Evolutionary conservation across 768 basidiomycete genomes (phyloP), one percentile per base, ranked within the genome.

Genomic region (Panaeolus cyanescens): DNA sequence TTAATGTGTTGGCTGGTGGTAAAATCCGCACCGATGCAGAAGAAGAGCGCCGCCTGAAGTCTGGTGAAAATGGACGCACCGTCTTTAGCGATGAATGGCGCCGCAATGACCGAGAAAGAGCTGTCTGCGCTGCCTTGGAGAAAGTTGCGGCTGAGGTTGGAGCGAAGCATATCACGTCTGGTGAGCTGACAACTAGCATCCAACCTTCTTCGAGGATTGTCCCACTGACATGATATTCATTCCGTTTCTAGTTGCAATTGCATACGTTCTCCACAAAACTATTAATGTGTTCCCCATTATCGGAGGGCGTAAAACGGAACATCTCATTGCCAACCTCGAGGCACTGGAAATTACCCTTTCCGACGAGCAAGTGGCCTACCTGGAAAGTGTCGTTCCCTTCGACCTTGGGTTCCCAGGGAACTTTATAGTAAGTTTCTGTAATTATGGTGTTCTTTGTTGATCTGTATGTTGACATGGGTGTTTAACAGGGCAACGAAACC

Each of bases 11-110:
- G 10, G 72, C 65, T 5, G 70, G 61, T 8, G 74, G 75, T 64
- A 86, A 85, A 61, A 75, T 89, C 19, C 73, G 83, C 56, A 88
- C 85, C 0, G 72, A 79, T 12, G 88, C 83, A 3, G 72, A 74
- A 58, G 73, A 75, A 53, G 68, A 70, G 32, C 61, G 59, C 5
- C 66, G 73, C 3, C 64, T 62, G 17, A 31, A 69, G 17, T 65
- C 71, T 0, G 73, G 73, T 1, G 79, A 82, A 59, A 72, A 74
- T 0, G 81, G 81, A 5, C 77, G 81, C 1, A 67, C 42, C 17
- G 17, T 74, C 0, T 60, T 62, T 2, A 59, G 64, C 17, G 58
- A 63, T 1, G 58, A 75, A 30, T 84, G 84, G 84, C 71, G 78
- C 66, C 77, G 84, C 7, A 80, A 62, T 36, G 79, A 80, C 50